A percentile compares a stretch with the other conserved stretches of the same genome.
phyloP scores from a whole-genome alignment of 306 rosid species.

The Astragalus glycyphyllos region DNA sequence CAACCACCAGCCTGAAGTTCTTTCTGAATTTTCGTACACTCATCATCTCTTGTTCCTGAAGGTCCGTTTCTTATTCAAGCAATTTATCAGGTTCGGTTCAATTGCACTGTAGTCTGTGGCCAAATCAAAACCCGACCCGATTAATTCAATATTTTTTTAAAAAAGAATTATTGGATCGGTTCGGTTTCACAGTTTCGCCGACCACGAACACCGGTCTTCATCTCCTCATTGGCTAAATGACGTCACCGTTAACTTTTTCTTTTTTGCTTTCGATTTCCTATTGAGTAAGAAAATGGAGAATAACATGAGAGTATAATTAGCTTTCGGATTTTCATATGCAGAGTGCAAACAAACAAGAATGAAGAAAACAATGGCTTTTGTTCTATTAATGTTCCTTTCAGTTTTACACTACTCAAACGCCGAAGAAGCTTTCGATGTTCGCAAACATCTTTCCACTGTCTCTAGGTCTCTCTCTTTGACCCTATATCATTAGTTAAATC shows the following conservation, averaged over 20 bases:
- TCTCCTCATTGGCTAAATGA: not conserved
- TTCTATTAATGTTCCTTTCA: conserved; percentile 41
- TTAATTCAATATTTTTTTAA: too few relatives aligned
- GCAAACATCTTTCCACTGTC: conserved; percentile 76
- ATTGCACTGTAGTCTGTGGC: too few relatives aligned
- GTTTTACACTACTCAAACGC: conserved; percentile 44
- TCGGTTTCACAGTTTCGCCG: too few relatives aligned
- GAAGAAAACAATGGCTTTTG: conserved; percentile 29
- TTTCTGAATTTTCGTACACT: too few relatives aligned
- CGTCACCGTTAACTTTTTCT: not conserved
- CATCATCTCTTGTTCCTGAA: too few relatives aligned
- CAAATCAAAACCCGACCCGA: too few relatives aligned
- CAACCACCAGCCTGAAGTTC: too few relatives aligned
- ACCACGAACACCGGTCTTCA: too few relatives aligned
- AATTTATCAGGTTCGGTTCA: too few relatives aligned
- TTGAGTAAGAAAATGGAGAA: not conserved
- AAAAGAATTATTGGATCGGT: too few relatives aligned
- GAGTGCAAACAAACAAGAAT: conserved; percentile 14
- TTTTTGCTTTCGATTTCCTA: not conserved
- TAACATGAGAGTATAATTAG: not conserved
- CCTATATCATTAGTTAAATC: conserved; percentile 1
- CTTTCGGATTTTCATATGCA: conserved; percentile 21
- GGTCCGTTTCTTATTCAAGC: too few relatives aligned
- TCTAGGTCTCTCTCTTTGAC: conserved; percentile 57
- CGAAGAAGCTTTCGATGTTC: conserved; percentile 66